These are phyloP conservation scores for Zymoseptoria passerinii DNA, from an alignment of 2,329 filamentous ascomycete species.

Conservation along the genomic window DNA sequence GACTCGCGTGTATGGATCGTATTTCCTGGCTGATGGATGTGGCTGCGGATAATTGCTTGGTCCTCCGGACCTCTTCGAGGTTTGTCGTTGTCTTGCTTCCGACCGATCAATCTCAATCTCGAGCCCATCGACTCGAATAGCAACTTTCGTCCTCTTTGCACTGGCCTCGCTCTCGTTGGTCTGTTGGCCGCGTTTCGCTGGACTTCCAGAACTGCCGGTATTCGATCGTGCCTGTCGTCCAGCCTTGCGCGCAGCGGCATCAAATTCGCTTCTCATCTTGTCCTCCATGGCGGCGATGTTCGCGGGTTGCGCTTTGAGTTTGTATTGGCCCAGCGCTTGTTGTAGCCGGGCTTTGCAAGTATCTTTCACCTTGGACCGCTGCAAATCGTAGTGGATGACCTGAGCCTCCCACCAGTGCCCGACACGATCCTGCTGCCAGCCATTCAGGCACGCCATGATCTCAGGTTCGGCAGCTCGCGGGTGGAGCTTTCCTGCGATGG, in stretches of 20 bases:
- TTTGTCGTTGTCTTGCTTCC: background rate
- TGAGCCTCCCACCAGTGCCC: conserved; percentile 57
- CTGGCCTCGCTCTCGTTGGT: conserved; percentile 13
- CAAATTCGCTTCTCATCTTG: conserved; percentile 52
- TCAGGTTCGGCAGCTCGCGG: conserved; percentile 21
- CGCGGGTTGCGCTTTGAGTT: conserved; percentile 41
- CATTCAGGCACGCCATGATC: conserved; percentile 19
- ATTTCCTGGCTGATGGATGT: too few species aligned
- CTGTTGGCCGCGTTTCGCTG: conserved; percentile 17
- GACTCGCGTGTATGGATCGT: too few species aligned
- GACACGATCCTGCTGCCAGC: conserved; percentile 40
- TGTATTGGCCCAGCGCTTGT: conserved; percentile 46
- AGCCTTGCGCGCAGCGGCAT: conserved; percentile 42
- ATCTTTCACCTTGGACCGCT: conserved; percentile 49
- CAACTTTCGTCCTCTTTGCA: conserved; percentile 22
- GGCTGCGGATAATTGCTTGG: too few species aligned
- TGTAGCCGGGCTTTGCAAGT: conserved; percentile 51
- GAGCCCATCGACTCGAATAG: conserved; percentile 19
- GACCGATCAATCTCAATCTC: conserved; percentile 22
- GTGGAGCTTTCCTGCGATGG: conserved; percentile 25
- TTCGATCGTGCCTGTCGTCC: conserved; percentile 18
- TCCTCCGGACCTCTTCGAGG: too few species aligned
- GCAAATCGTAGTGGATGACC: conserved; percentile 54
- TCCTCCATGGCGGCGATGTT: conserved; percentile 44
- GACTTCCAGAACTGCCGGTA: conserved; percentile 1